These are phyloP conservation scores for Fusarium torulosum DNA, from an alignment of 2,329 filamentous ascomycete genomes.

Conservation along the genomic window DNA sequence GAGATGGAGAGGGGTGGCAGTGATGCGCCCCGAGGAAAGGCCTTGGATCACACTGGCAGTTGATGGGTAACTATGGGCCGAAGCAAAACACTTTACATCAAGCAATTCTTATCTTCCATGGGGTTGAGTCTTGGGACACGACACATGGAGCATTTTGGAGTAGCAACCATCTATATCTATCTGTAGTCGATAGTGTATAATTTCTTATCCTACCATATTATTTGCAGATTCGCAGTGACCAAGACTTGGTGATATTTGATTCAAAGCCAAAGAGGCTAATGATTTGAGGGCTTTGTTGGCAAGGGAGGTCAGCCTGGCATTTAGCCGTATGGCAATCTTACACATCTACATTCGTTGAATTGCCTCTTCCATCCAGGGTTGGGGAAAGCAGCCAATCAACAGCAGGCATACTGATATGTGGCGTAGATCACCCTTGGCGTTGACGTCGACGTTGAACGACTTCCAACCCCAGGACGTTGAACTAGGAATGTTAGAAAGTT, in stretches of 20 bases:
- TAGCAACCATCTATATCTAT: constrained; percentile 49
- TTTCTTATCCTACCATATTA: constrained; percentile 46
- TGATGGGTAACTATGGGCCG: constrained; percentile 39
- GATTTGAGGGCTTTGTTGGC: too few species aligned
- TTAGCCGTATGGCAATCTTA: background rate
- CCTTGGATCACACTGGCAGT: constrained; percentile 46
- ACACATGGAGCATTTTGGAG: constrained; percentile 44
- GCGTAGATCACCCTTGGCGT: background rate
- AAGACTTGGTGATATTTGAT: background rate
- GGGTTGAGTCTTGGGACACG: constrained; percentile 43
- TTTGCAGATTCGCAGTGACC: constrained; percentile 10
- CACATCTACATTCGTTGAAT: constrained; percentile 22
- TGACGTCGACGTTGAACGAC: constrained; percentile 1
- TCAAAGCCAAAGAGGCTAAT: background rate
- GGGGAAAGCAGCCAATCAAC: background rate
- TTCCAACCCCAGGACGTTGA: background rate
- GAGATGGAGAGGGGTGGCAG: constrained; percentile 32
- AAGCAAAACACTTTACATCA: constrained; percentile 45
- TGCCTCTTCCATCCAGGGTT: constrained; percentile 32
- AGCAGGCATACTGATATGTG: background rate
- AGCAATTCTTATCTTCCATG: constrained; percentile 41
- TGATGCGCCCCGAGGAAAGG: constrained; percentile 38
- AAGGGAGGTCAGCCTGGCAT: constrained; percentile 21
- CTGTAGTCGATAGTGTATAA: constrained; percentile 56
- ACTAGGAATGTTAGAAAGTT: background rate